Base-by-base conservation (phyloP, 176 grass and related monocot genomes). In the Oryza meridionalis region DNA sequence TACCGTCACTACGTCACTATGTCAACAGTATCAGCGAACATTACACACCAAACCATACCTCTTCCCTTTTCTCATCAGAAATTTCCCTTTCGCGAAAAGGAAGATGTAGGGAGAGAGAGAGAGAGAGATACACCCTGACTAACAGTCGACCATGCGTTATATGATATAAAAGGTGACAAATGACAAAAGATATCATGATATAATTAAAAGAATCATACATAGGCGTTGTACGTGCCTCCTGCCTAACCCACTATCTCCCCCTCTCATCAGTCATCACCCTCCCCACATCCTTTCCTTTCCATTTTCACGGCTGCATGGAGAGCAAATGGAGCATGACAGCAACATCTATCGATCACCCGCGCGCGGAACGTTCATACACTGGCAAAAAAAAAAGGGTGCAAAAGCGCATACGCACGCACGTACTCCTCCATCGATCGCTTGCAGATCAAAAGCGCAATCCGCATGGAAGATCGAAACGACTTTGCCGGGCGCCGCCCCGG, bases 161-260 rank as follows among this genome's bases (percentile, higher is more conserved):
- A n/a, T 46, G 22, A 46, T 49, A 46, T 27, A 7, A 73, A 47
- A 49, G 43, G 69, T 12, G n/a, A 47, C 40, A 47, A 73, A 49
- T 3, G 71, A 29, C 40, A 9, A 73, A 25, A 50, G 70, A 72
- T 49, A 47, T 2, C n/a, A 49, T 22, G 21, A 61, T 10, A 61
- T 7, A 31, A 31, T 31, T 31, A 40, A 43, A 43, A 9, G 8
- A 43, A 50, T 21, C 25, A 73, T 73, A 73, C 3, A 50, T 24
- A 71, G 10, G 67, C 16, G 19, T 44, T 44, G 2, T 17, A 14
- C 40, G 71, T 73, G 71, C 43, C 43, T 49, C 13, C 3, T 12
- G 70, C 43, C 70, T 45, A 73, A 73, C 70, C 70, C 70, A 49
- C 14, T 49, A 73, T 22, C 58, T 9, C 55, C 19, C 55, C 5